phyloP scores from a whole-genome alignment of 805 yeast species.

The Pachysolen tannophilus region DNA sequence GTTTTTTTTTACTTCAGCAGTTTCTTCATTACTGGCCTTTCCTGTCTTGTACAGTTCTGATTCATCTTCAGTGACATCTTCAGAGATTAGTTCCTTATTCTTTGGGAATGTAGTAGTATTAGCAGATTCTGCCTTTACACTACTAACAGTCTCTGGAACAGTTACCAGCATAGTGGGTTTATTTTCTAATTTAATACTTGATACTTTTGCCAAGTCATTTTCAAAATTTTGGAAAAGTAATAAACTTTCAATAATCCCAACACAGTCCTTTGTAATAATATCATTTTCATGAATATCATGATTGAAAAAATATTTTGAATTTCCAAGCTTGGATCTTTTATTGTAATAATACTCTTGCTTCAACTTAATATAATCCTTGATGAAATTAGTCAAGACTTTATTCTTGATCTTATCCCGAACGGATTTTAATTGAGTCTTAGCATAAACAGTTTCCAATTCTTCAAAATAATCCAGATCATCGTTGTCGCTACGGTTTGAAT shows the following conservation, averaged over 20 bases:
- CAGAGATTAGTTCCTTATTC: no score
- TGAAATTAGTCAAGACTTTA: constrained; percentile 18
- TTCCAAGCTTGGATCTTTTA: constrained; percentile 17
- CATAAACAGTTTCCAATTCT: constrained; percentile 14
- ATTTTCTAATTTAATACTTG: no score
- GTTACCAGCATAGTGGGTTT: no score
- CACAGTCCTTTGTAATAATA: constrained; percentile 3
- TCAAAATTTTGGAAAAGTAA: constrained; percentile 3
- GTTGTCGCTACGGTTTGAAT: constrained; percentile 16
- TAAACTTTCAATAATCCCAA: constrained; percentile 1
- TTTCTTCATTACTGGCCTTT: neutral
- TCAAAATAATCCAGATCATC: constrained; percentile 12
- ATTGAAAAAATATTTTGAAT: constrained; percentile 14
- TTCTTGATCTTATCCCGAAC: constrained; percentile 15
- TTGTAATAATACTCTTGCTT: constrained; percentile 14
- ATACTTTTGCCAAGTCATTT: no score
- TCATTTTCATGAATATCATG: constrained; percentile 9
- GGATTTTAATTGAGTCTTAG: constrained; percentile 15
- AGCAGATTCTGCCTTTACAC: no score
- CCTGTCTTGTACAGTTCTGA: no score
- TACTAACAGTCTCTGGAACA: neutral
- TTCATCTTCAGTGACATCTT: no score
- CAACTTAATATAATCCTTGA: constrained; percentile 17
- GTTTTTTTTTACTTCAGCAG: no score
- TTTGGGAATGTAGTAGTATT: no score